Evolutionary conservation across 2,329 filamentous ascomycete species (phyloP).

Genomic region (Bipolaris cookei): DNA sequence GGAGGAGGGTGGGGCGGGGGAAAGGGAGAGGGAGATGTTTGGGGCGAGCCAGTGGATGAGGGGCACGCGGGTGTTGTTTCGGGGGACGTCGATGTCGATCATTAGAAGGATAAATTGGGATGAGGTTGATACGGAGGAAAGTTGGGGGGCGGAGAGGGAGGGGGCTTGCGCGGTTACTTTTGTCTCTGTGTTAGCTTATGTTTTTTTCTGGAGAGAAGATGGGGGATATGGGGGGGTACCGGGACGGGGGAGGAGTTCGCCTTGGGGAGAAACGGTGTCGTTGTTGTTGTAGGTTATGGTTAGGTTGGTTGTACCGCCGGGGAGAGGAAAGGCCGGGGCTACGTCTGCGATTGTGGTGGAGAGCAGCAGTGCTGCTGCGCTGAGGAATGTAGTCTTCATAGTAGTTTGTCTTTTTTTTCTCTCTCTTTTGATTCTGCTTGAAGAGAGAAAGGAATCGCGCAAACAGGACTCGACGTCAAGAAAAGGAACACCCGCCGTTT

Average conservation of each 20-base stretch:
- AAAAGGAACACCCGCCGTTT: neutral
- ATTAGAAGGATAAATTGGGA: conserved; percentile 35
- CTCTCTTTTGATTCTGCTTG: neutral
- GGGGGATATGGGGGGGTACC: conserved; percentile 23
- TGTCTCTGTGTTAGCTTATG: neutral
- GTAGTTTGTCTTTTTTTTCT: neutral
- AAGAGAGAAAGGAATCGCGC: neutral
- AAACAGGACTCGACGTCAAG: too few species aligned
- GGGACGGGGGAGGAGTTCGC: conserved; percentile 41
- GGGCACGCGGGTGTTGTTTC: conserved; percentile 39
- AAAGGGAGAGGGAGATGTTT: conserved; percentile 30
- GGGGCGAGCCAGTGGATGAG: conserved; percentile 44
- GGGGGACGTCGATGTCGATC: conserved; percentile 44
- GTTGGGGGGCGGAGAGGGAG: neutral
- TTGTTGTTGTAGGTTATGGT: conserved; percentile 37
- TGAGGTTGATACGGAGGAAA: conserved; percentile 22
- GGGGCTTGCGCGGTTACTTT: conserved; percentile 38
- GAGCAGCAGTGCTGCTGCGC: conserved; percentile 21
- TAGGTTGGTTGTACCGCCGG: conserved; percentile 15
- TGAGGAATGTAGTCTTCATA: conserved; percentile 23
- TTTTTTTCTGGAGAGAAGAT: neutral
- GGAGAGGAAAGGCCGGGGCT: conserved; percentile 43
- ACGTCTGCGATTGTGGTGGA: conserved; percentile 27
- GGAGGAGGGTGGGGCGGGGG: conserved; percentile 3
- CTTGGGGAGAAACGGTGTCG: conserved; percentile 42